Evolutionary conservation across 2,329 filamentous ascomycete genomes (phyloP), one percentile per base, ranked within the genome.

Genomic region (Catunica adiposa): DNA sequence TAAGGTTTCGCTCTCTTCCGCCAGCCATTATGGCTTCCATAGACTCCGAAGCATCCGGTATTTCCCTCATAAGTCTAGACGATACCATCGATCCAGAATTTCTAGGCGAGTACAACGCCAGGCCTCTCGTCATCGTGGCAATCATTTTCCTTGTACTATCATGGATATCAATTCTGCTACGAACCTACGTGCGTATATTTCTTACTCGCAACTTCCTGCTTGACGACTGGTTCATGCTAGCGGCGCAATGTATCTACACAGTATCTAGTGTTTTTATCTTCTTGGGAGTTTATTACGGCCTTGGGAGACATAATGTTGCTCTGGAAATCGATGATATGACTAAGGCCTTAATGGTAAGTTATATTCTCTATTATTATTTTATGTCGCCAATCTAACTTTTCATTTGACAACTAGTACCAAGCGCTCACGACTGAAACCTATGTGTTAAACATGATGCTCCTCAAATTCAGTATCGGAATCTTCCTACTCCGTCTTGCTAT

Each of bases 171-270:
- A 68, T 74, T 38, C 62, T 64, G 14, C 62, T 75, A 46, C 66
- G 72, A 56, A 67, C 63, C n/a, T 74, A 73, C 62, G 72, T 72
- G 11, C 66, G 71, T 57, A 64, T 64, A 3, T 63, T 68, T 22
- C 62, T 75, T 59, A 73, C 70, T 59, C 72, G 70, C 38, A 65
- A 65, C 53, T 73, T 75, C 56, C 67, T 73, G 61, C 59, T 65
- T n/a, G 74, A 77, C 63, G 74, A 77, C 65, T 77, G 74, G 73
- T 65, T 76, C 59, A 77, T 77, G 73, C 59, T 76, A 46, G 61
- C 70, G 57, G 69, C 57, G 25, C 51, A 76, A 71, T 52, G 63
- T 11, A 66, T 73, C 44, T 77, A 75, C 59, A 75, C 73, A 0
- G 53, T 70, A 6, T 72, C 72, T 20, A 76, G 73, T 58, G 62